A percentile compares a stretch with the other conserved stretches of the same genome.
Conservation (phyloP, 257 asterid species). For the Nicotiana knightiana region DNA sequence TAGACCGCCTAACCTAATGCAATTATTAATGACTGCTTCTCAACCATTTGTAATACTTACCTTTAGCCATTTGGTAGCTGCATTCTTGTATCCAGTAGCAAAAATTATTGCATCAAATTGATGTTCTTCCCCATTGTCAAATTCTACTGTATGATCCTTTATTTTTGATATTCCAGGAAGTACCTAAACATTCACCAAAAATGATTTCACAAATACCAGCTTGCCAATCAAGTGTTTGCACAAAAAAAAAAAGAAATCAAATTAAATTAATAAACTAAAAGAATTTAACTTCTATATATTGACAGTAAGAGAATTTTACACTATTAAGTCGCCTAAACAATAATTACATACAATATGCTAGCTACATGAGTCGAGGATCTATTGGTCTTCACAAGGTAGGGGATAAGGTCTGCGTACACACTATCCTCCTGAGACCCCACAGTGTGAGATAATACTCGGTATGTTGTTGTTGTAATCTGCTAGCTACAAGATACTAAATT, state of each 20-base stretch:
- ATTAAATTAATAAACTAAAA: not conserved
- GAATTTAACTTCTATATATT: not conserved
- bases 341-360: not conserved
- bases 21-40: no score
- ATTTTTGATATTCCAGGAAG: conserved; percentile 26
- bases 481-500: no score
- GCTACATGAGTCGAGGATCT: no score
- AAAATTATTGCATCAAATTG: conserved; percentile 39
- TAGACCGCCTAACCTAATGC: no score
- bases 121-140: conserved; percentile 18
- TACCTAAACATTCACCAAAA: conserved; percentile 28
- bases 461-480: no score
- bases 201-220: no score
- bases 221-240: not conserved
- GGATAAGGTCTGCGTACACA: no score
- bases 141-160: conserved; percentile 16
- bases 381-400: no score
- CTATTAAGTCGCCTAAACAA: not conserved
- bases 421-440: no score
- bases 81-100: conserved; percentile 54
- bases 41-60: not conserved
- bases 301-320: not conserved
- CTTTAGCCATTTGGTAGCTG: conserved; percentile 45
- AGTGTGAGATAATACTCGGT: no score
- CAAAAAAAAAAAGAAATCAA: not conserved